Base-by-base conservation (phyloP, 2,329 filamentous ascomycete genomes). In the Thielaviopsis populi region DNA sequence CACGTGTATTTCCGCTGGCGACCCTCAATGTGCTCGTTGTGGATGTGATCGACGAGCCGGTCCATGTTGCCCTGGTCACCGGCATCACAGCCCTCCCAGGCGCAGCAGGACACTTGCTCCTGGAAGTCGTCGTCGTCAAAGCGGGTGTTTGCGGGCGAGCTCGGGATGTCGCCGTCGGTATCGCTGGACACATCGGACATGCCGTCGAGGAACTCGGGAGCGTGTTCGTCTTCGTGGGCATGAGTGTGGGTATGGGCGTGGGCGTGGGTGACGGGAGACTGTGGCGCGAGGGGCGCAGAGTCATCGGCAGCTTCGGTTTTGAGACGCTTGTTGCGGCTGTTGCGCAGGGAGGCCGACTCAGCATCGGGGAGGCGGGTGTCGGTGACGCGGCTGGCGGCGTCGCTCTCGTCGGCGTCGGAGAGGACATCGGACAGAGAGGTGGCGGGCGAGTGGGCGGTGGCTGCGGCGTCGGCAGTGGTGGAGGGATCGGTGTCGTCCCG, bases 1-100 rank as follows among this genome's bases (percentile, higher is more conserved):
- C 94, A 99, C n/a, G 89, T 91, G 73, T 97, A 97, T 74, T 94
- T 96, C 76, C 95, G 96, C 76, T 94, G 89, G 63, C 91, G 84
- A 67, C 86, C 89, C 71, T 94, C 90, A 70, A 97, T 96, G 74
- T 99, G 94, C 65, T 92, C 89, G 71, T 91, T 87, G 75, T 97
- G 92, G 66, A 94, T 88, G 71, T 94, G 88, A 69, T 88, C 83
- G 50, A 94, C 88, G 53, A 94, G 75, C 68, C 78, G 83, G 74
- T 94, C 88, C 88, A 92, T 92, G 71, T 91, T 88, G 17, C 83
- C 80, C 68, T 89, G 74, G 70, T 91, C 87, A 46, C 85, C 86
- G 2, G 79, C 83, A 48, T 78, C 77, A 71, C 88, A 94, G 65
- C 84, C 86, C 67, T 89, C 85, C 88, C 88, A 94, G 63, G 82